Conservation (phyloP, 768 basidiomycete species). For the Brasilioporus rufonigricans region DNA sequence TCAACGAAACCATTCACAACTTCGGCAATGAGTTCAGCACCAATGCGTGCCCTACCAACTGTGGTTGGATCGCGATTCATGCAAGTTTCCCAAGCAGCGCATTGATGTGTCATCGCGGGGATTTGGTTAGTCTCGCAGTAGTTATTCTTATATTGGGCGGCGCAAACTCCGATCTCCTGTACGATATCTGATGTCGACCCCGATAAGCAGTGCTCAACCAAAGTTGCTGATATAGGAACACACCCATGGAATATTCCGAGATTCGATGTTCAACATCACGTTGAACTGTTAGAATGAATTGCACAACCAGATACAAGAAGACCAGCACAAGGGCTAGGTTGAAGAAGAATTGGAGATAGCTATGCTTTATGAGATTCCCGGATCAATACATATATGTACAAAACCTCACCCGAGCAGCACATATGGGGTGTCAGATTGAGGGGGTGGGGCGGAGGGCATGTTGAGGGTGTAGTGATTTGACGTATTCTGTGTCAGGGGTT, state of each 20-base stretch:
- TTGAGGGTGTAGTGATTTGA: constrained; percentile 85
- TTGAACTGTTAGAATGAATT: constrained; percentile 88
- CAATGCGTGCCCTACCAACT: constrained; percentile 84
- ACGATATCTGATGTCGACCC: constrained; percentile 63
- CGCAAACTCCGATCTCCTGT: constrained; percentile 89
- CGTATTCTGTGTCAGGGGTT: constrained; percentile 50
- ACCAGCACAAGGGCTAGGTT: constrained; percentile 81
- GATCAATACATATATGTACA: constrained; percentile 5
- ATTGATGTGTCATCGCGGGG: constrained; percentile 87
- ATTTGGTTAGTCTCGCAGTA: constrained; percentile 72
- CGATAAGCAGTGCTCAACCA: constrained; percentile 19
- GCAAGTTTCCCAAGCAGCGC: constrained; percentile 87
- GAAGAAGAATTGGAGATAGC: constrained; percentile 94
- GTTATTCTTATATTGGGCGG: constrained; percentile 77
- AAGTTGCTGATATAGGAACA: constrained; percentile 13
- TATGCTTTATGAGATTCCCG: constrained; percentile 28
- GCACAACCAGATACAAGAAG: constrained; percentile 80
- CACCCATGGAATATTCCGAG: constrained; percentile 86
- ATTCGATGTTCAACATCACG: constrained; percentile 87
- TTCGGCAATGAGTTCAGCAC: constrained; percentile 93
- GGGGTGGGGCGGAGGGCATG: constrained; percentile 58
- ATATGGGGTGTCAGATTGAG: constrained; percentile 70
- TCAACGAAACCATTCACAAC: constrained; percentile 97
- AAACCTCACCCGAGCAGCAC: constrained; percentile 74
- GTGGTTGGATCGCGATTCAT: constrained; percentile 93